Percentiles rank a stretch among this genome's conserved stretches.
phyloP scores from a whole-genome alignment of 1,284 basidiomycete species.

The Inonotus hispidus region DNA sequence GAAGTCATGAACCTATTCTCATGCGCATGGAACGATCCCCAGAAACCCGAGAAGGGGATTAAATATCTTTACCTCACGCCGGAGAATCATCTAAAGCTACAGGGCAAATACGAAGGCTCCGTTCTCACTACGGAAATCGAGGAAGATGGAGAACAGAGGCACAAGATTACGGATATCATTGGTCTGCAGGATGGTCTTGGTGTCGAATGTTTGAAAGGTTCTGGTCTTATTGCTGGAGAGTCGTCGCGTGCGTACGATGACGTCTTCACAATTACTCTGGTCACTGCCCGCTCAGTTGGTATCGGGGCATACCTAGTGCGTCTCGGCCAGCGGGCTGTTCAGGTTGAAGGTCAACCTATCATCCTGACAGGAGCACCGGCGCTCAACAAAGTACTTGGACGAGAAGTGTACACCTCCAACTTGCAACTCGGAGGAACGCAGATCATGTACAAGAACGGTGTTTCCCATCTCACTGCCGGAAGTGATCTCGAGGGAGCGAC shows the following conservation, averaged over 20 bases:
- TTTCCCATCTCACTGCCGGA: slow-evolving; percentile 91
- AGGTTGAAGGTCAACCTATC: slow-evolving; percentile 99
- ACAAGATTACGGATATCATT: slow-evolving; percentile 96
- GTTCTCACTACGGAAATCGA: slow-evolving; percentile 84
- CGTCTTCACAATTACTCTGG: slow-evolving; percentile 99
- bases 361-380: slow-evolving; percentile 97
- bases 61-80: slow-evolving; percentile 94
- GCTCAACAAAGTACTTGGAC: slow-evolving; percentile 98
- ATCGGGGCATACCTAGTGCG: slow-evolving; percentile 99
- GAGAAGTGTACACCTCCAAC: slow-evolving; percentile 99
- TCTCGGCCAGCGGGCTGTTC: slow-evolving; percentile 95
- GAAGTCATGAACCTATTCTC: slow-evolving; percentile 89
- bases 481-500: slow-evolving; percentile 94
- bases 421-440: slow-evolving; percentile 98
- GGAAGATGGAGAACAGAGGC: slow-evolving; percentile 79
- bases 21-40: slow-evolving; percentile 83
- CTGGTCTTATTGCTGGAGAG: slow-evolving; percentile 97
- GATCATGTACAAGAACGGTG: slow-evolving; percentile 99
- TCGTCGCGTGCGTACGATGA: slow-evolving; percentile 98
- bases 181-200: slow-evolving; percentile 97
- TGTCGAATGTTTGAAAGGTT: slow-evolving; percentile 94
- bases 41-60: slow-evolving; percentile 90
- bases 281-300: slow-evolving; percentile 97
- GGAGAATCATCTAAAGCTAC: slow-evolving; percentile 78
- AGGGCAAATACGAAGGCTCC: slow-evolving; percentile 73